Evolutionary conservation across 2,329 filamentous ascomycete species (phyloP).

Genomic region (Chaetothyriales sp.): DNA sequence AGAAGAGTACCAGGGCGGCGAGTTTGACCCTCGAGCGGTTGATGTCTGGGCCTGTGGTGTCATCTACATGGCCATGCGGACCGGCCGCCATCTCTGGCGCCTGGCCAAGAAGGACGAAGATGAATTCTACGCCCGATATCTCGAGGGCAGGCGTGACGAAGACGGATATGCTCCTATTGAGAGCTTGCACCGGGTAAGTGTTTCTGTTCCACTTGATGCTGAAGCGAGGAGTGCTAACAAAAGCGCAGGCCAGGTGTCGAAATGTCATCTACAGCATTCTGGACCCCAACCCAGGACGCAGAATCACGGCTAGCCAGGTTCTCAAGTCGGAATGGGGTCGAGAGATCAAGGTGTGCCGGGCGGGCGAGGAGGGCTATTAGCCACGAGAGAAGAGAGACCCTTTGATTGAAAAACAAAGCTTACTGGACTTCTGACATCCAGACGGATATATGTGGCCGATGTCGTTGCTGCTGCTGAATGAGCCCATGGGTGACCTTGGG

Average conservation of each 20-base stretch:
- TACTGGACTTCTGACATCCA: neutral
- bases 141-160: conserved; percentile 83
- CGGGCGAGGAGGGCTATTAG: conserved; percentile 83
- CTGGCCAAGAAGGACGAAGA: conserved; percentile 95
- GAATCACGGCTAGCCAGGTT: conserved; percentile 90
- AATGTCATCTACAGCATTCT: conserved; percentile 99
- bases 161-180: conserved; percentile 95
- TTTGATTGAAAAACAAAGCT: neutral
- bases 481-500: too few species aligned
- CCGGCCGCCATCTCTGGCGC: conserved; percentile 86
- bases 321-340: conserved; percentile 98
- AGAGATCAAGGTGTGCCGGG: conserved; percentile 92
- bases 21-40: conserved; percentile 94
- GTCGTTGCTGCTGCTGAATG: neutral
- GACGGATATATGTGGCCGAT: neutral
- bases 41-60: conserved; percentile 97
- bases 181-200: conserved; percentile 79
- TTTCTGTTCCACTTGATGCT: too few species aligned
- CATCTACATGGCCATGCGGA: conserved; percentile 99
- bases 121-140: conserved; percentile 88
- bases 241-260: conserved; percentile 68
- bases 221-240: conserved; percentile 10
- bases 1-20: conserved; percentile 86
- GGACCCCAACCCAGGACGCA: conserved; percentile 79
- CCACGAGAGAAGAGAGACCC: conserved; percentile 1